phyloP scores from a whole-genome alignment of 345 rosid genomes.

The Aethionema arabicum region DNA sequence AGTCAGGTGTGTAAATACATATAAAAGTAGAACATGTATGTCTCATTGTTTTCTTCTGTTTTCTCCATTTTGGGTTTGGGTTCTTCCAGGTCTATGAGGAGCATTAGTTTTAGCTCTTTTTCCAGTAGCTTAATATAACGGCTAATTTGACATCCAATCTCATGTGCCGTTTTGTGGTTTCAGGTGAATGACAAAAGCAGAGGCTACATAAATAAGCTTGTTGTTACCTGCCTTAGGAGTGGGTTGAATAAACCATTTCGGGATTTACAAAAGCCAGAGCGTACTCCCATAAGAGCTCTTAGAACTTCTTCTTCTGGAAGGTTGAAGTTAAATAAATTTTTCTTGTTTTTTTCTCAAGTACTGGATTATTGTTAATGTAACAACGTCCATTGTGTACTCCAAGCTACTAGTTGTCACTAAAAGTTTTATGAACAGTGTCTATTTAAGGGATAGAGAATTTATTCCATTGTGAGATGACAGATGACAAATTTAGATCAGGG shows the following conservation, averaged over 20 bases:
- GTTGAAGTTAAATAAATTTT: slow-evolving; percentile 40
- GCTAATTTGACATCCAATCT: slow-evolving; percentile 11
- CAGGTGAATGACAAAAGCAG: slow-evolving; percentile 91
- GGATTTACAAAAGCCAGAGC: slow-evolving; percentile 92
- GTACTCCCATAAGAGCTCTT: slow-evolving; percentile 91
- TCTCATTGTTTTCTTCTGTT: slow-evolving; percentile 22
- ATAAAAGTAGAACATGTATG: slow-evolving; percentile 6
- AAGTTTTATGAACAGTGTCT: slow-evolving; percentile 21
- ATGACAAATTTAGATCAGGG: slow-evolving; percentile 13
- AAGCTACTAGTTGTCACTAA: slow-evolving; percentile 13
- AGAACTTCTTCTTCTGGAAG: slow-evolving; percentile 99
- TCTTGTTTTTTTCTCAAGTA: neutral
- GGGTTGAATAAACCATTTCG: slow-evolving; percentile 89
- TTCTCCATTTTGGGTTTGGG: neutral
- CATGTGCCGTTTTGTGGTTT: slow-evolving; percentile 34
- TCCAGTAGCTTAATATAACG: slow-evolving; percentile 15
- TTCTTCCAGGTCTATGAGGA: slow-evolving; percentile 18
- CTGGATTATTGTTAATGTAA: slow-evolving; percentile 15
- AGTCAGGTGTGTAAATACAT: slow-evolving; percentile 53
- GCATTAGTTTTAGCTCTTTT: slow-evolving; percentile 13
- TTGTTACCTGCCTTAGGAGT: slow-evolving; percentile 92
- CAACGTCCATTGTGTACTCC: slow-evolving; percentile 11
- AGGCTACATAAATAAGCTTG: slow-evolving; percentile 86
- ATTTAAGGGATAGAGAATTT: neutral
- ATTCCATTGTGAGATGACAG: slow-evolving; percentile 17